phyloP scores from a whole-genome alignment of 2,329 filamentous ascomycete genomes.

The Ophiobolus disseminans region DNA sequence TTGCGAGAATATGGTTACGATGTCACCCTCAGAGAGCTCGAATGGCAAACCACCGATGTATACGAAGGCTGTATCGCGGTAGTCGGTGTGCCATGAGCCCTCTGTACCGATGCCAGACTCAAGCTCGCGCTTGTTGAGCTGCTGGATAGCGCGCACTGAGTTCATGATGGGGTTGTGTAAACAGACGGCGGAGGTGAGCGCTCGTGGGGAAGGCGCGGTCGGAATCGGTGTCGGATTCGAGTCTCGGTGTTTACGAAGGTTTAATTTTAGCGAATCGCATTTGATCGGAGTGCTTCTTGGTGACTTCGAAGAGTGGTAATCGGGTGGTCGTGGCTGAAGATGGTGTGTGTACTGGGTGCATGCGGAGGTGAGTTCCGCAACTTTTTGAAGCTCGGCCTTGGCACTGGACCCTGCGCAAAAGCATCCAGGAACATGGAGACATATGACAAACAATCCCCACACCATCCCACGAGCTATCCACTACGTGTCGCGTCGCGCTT shows the following conservation, averaged over 20 bases:
- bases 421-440: constrained; percentile 29
- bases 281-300: too few relatives aligned
- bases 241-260: too few relatives aligned
- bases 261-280: too few relatives aligned
- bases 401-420: constrained; percentile 41
- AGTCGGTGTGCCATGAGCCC: constrained; percentile 96
- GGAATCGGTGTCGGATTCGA: background rate
- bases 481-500: constrained; percentile 17
- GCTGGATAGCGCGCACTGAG: constrained; percentile 87
- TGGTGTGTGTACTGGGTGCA: background rate
- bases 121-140: constrained; percentile 92
- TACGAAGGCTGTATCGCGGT: constrained; percentile 94
- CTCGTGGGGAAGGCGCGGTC: constrained; percentile 14
- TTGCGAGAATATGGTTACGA: constrained; percentile 96
- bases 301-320: background rate
- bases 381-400: constrained; percentile 42
- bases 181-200: background rate
- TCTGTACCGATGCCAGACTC: constrained; percentile 84
- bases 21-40: constrained; percentile 92
- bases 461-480: constrained; percentile 21
- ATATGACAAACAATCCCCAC: constrained; percentile 27
- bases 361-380: constrained; percentile 6
- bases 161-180: constrained; percentile 71
- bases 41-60: constrained; percentile 95
- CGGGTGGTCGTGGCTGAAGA: background rate